Base-by-base conservation (phyloP, 1,284 basidiomycete species). In the Lignosus rhinocerotis region DNA sequence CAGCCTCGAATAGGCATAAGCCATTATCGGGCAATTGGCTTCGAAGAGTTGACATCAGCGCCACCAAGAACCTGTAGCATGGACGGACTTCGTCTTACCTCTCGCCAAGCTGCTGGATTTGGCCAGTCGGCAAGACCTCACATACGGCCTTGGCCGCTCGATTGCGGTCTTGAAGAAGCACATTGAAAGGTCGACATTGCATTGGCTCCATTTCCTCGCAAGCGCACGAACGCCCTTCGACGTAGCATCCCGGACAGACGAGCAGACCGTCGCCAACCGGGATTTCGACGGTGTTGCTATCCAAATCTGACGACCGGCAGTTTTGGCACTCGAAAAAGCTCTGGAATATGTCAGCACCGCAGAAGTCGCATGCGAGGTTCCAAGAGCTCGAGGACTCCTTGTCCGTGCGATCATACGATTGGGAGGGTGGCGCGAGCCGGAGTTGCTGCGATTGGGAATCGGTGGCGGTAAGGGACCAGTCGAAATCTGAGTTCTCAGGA, bases 331-430 rank as follows among this genome's bases (percentile, higher is more conserved):
- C 85, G 62, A 92, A 88, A 68, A 86, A 91, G 60, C 86, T 86
- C 64, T 90, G 85, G 64, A 92, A 92, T 56, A 92, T 82, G 66
- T 92, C 90, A 2, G 80, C 81, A 12, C 83, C 85, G 64, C 90
- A 92, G 69, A 88, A 91, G 69, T 92, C 89, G 67, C 90, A 92
- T 1, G 72, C 70, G n/a, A 84, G 69, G 39, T 62, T 66, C 34
- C 73, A 64, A 53, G 58, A 54, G 17, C n/a, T 32, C 3, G 36
- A 7, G 19, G 48, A 54, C 12, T 56, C 38, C 43, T 17, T 21
- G n/a, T 53, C 42, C 38, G 14, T 42, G 50, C 33, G 50, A 14
- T 46, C 49, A 11, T 31, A 19, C 6, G 17, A 12, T 6, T 47
- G 39, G 32, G 47, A 14, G 4, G 56, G 54, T 21, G 54, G 60